phyloP scores from a whole-genome alignment of 768 basidiomycete species.

The Boletellus ananas region DNA sequence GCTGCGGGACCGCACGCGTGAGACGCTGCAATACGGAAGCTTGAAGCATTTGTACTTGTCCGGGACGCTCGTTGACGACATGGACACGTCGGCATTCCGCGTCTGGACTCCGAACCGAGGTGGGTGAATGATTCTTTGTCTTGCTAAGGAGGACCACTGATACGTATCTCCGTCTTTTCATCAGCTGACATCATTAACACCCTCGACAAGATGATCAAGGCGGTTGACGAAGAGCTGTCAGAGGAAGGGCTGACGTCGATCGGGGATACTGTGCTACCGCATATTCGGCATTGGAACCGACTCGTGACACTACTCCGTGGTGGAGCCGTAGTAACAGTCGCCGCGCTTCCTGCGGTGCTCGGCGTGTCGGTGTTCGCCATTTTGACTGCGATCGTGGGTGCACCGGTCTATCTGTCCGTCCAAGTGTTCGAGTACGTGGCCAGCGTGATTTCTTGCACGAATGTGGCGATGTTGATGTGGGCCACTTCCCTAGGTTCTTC shows the following conservation, averaged over 20 bases:
- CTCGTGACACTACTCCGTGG: conserved; percentile 6
- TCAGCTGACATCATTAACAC: conserved; percentile 14
- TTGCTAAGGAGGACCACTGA: neutral
- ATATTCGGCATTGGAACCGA: conserved; percentile 19
- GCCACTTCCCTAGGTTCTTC: neutral
- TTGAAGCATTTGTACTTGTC: conserved; percentile 18
- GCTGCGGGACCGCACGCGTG: conserved; percentile 2
- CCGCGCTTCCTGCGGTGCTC: conserved; percentile 12
- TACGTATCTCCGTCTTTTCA: neutral
- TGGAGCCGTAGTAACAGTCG: neutral
- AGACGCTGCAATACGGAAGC: conserved; percentile 8
- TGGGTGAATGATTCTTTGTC: neutral
- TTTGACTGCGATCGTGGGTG: conserved; percentile 3
- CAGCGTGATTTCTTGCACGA: neutral
- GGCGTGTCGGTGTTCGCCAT: conserved; percentile 19
- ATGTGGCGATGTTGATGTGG: neutral
- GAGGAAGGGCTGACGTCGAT: conserved; percentile 17
- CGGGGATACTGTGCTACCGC: conserved; percentile 17
- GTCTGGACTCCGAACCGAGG: conserved; percentile 18
- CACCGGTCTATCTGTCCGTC: conserved; percentile 10
- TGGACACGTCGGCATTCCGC: conserved; percentile 14
- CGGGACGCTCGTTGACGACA: conserved; percentile 12
- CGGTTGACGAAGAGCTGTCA: conserved; percentile 14
- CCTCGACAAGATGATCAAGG: conserved; percentile 20
- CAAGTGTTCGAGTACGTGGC: conserved; percentile 10